Percentiles rank a stretch among this genome's conserved stretches.
phyloP scores from a whole-genome alignment of 2,329 filamentous ascomycete genomes.

The Cadophora sp. region DNA sequence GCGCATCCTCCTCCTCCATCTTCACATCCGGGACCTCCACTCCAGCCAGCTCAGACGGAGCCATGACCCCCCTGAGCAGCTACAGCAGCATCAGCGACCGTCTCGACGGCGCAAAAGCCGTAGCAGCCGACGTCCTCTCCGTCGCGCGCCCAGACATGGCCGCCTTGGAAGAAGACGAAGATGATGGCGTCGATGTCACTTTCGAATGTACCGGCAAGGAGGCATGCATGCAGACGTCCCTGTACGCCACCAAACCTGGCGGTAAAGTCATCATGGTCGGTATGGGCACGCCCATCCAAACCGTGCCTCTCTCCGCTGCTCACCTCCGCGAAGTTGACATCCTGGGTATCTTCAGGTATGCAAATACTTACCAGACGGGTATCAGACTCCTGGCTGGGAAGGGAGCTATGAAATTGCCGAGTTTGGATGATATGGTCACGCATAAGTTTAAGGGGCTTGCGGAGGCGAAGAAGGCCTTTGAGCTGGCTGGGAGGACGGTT shows the following conservation, averaged over 20 bases:
- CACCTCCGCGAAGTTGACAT: slow-evolving; percentile 79
- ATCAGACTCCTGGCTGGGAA: slow-evolving; percentile 64
- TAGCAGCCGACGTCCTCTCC: slow-evolving; percentile 58
- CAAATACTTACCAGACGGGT: slow-evolving; percentile 77
- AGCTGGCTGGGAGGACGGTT: slow-evolving; percentile 71
- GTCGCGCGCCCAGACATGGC: slow-evolving; percentile 39
- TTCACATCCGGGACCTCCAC: slow-evolving; percentile 56
- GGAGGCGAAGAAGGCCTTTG: slow-evolving; percentile 68
- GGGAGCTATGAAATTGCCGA: slow-evolving; percentile 57
- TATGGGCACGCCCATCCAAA: slow-evolving; percentile 81
- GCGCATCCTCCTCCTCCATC: slow-evolving; percentile 53
- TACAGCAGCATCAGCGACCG: slow-evolving; percentile 51
- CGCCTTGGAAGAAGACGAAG: slow-evolving; percentile 55
- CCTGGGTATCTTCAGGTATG: slow-evolving; percentile 79
- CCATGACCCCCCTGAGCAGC: slow-evolving; percentile 51
- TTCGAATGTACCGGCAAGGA: slow-evolving; percentile 83
- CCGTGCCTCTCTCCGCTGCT: slow-evolving; percentile 74
- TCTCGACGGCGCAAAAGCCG: slow-evolving; percentile 57
- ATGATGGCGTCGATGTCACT: slow-evolving; percentile 71
- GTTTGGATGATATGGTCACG: slow-evolving; percentile 75
- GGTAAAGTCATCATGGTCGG: slow-evolving; percentile 79
- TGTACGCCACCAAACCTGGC: slow-evolving; percentile 73
- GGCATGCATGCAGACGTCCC: slow-evolving; percentile 75
- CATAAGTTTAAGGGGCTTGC: slow-evolving; percentile 72
- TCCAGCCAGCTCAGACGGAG: slow-evolving; percentile 46